Percentiles rank a stretch among this genome's conserved stretches.
phyloP scores from a whole-genome alignment of 306 rosid species.

The Trifolium repens region DNA sequence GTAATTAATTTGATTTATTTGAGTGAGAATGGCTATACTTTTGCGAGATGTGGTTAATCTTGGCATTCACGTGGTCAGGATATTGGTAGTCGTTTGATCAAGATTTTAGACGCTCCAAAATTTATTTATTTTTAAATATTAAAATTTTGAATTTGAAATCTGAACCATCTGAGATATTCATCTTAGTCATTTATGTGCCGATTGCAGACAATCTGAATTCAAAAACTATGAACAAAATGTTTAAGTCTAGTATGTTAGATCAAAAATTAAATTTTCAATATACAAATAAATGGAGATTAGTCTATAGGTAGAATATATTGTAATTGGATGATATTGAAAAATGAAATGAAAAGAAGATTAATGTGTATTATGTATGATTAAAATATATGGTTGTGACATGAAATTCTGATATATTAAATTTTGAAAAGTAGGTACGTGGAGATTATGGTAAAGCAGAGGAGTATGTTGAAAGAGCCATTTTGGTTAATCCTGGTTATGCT shows the following conservation, averaged over 20 bases:
- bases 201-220: background rate
- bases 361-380: background rate
- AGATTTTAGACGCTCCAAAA: background rate
- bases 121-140: background rate
- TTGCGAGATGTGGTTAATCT: background rate
- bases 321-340: background rate
- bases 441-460: slow-evolving; percentile 77
- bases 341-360: slow-evolving; percentile 2
- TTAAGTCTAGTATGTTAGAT: no score
- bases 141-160: background rate
- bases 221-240: background rate
- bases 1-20: slow-evolving; percentile 42
- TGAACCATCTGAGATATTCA: background rate
- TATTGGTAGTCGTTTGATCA: background rate
- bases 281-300: no score
- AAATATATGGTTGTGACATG: slow-evolving; percentile 5
- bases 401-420: background rate
- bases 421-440: slow-evolving; percentile 66
- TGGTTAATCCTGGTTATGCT: slow-evolving; percentile 69
- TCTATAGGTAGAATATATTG: background rate
- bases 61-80: background rate
- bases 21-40: background rate
- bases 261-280: no score
- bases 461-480: slow-evolving; percentile 78
- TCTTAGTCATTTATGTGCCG: background rate